Conservation (phyloP, 2,329 filamentous ascomycete genomes). For the Juglanconis oblonga region DNA sequence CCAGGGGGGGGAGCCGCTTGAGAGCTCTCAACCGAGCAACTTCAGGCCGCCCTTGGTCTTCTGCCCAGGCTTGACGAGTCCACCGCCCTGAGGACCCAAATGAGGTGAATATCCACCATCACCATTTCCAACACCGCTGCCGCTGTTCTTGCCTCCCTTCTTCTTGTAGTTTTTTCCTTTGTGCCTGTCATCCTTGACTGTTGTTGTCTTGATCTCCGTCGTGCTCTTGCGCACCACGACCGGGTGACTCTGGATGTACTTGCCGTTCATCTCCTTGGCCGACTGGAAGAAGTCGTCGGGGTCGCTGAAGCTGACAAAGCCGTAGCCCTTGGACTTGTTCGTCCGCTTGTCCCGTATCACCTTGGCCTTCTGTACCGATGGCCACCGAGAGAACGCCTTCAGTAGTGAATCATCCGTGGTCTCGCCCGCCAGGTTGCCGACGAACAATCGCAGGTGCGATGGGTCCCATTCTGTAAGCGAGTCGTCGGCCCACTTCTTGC, state of each 20-base stretch:
- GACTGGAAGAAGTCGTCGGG: constrained; percentile 96
- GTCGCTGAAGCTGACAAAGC: constrained; percentile 93
- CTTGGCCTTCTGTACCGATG: constrained; percentile 85
- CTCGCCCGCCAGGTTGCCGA: constrained; percentile 94
- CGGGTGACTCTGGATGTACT: constrained; percentile 98
- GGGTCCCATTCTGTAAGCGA: constrained; percentile 94
- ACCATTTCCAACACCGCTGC: constrained; percentile 28
- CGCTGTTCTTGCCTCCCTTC: constrained; percentile 32
- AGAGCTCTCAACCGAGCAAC: constrained; percentile 49
- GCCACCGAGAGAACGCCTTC: constrained; percentile 89
- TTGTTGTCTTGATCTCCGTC: constrained; percentile 81
- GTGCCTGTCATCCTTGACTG: constrained; percentile 59
- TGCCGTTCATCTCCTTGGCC: constrained; percentile 96
- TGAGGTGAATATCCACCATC: constrained; percentile 45
- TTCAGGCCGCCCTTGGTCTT: constrained; percentile 67
- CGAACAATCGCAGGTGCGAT: constrained; percentile 88
- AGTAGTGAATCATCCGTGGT: constrained; percentile 93
- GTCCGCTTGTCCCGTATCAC: constrained; percentile 95
- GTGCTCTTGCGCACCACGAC: constrained; percentile 83
- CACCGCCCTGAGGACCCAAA: constrained; percentile 47
- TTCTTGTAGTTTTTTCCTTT: constrained; percentile 50
- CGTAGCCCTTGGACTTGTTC: constrained; percentile 93
- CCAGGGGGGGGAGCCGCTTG: background rate
- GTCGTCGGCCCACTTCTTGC: constrained; percentile 88
- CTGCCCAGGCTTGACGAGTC: constrained; percentile 59